A percentile compares a stretch with the other conserved stretches of the same genome.
Conservation (phyloP, 352 stramenopile species). For the Globisporangium abappressorium region DNA sequence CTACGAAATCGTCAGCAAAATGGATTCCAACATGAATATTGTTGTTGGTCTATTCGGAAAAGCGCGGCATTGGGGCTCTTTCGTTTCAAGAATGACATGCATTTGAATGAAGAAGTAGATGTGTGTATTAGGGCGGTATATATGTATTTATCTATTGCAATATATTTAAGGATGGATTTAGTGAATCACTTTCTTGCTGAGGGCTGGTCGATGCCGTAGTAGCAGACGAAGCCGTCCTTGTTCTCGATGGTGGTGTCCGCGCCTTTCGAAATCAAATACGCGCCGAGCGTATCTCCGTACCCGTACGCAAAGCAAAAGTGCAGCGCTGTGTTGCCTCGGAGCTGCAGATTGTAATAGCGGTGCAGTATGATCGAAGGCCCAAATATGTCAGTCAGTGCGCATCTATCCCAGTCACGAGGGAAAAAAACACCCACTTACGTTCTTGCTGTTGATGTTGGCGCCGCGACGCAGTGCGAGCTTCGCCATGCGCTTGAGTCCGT, state of each 20-base stretch:
- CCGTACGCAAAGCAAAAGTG: slow-evolving; percentile 91
- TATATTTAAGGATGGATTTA: not conserved
- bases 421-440: slow-evolving; percentile 35
- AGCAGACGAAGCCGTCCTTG: slow-evolving; percentile 58
- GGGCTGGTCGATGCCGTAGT: slow-evolving; percentile 52
- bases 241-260: slow-evolving; percentile 73
- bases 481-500: slow-evolving; percentile 87
- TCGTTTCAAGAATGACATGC: not conserved
- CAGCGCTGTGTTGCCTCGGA: slow-evolving; percentile 84
- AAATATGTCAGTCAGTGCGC: not conserved
- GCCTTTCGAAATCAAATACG: slow-evolving; percentile 88
- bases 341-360: slow-evolving; percentile 18
- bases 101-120: not conserved
- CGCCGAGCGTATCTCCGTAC: slow-evolving; percentile 83
- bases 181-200: slow-evolving; percentile 26
- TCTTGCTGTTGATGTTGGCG: slow-evolving; percentile 86
- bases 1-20: not conserved
- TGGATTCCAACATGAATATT: not conserved
- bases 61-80: not conserved
- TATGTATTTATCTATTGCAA: not conserved
- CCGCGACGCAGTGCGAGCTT: slow-evolving; percentile 83
- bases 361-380: slow-evolving; percentile 3
- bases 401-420: not conserved
- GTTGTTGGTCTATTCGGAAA: not conserved
- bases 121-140: not conserved